A percentile compares a stretch with the other conserved stretches of the same genome.
These are phyloP conservation scores for Canavalia gladiata DNA, from an alignment of 306 rosid genomes.

Conservation along the genomic window DNA sequence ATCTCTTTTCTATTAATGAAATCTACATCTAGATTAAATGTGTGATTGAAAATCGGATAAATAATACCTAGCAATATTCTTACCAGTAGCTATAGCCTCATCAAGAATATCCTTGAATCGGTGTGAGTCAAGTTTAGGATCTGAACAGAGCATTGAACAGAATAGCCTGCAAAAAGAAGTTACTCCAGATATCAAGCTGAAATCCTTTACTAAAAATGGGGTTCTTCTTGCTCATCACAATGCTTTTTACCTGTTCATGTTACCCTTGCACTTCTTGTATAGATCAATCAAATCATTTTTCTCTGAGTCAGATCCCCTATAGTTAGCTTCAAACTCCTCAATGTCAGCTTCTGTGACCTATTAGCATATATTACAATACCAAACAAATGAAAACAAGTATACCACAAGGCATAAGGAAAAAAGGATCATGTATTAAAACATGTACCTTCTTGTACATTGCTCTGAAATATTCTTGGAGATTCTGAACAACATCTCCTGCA, in stretches of 20 bases:
- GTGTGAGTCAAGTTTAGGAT: slow-evolving; percentile 72
- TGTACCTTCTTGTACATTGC: slow-evolving; percentile 73
- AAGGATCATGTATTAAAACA: slow-evolving; percentile 4
- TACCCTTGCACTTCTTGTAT: slow-evolving; percentile 66
- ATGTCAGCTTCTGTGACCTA: slow-evolving; percentile 78
- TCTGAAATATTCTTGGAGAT: slow-evolving; percentile 70
- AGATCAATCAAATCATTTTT: slow-evolving; percentile 67
- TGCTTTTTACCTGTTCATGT: slow-evolving; percentile 66
- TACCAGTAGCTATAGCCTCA: slow-evolving; percentile 70
- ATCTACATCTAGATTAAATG: slow-evolving; percentile 32
- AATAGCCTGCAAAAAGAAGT: slow-evolving; percentile 57
- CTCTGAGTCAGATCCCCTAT: slow-evolving; percentile 70
- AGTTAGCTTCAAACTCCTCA: slow-evolving; percentile 74
- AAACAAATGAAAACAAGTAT: neutral
- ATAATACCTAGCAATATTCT: slow-evolving; percentile 38
- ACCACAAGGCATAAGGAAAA: neutral
- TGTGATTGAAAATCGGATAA: slow-evolving; percentile 7
- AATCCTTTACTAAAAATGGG: slow-evolving; percentile 1
- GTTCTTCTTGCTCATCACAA: neutral
- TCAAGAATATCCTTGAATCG: slow-evolving; percentile 72
- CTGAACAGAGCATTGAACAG: slow-evolving; percentile 86
- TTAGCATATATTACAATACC: slow-evolving; percentile 5
- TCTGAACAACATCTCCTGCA: slow-evolving; percentile 75
- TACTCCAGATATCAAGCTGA: slow-evolving; percentile 30
- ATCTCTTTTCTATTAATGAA: slow-evolving; percentile 28